Evolutionary conservation across 345 rosid species (phyloP).

Genomic region (Nasturtium officinale): DNA sequence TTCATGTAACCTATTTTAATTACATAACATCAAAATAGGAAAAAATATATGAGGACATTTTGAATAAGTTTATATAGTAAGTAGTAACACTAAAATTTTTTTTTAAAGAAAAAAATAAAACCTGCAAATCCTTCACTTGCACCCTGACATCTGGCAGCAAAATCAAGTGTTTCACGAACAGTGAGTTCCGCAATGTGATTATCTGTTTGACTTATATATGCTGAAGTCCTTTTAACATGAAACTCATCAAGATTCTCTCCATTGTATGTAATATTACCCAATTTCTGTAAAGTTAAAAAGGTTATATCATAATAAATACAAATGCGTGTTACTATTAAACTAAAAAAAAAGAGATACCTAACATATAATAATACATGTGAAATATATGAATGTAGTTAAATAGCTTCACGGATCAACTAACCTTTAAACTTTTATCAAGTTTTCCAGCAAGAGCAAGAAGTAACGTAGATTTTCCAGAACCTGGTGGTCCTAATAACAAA

Average conservation of each 20-base stretch:
- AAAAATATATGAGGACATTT: neutral
- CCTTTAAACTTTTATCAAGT: constrained; percentile 64
- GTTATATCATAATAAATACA: neutral
- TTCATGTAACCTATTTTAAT: constrained; percentile 60
- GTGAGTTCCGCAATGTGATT: constrained; percentile 86
- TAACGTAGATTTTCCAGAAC: constrained; percentile 86
- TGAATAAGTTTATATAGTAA: neutral
- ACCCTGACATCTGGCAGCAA: constrained; percentile 92
- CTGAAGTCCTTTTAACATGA: constrained; percentile 77
- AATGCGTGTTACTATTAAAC: constrained; percentile 33
- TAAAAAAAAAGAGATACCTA: constrained; percentile 2
- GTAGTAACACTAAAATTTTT: neutral
- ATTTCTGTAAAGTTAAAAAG: constrained; percentile 48
- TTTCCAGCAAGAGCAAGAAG: constrained; percentile 86
- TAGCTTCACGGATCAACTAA: constrained; percentile 44
- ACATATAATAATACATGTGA: constrained; percentile 36
- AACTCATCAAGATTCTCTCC: constrained; percentile 69
- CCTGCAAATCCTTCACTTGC: constrained; percentile 86
- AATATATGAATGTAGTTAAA: constrained; percentile 5
- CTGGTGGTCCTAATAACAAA: constrained; percentile 90
- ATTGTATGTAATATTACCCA: constrained; percentile 77
- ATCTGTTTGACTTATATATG: constrained; percentile 92
- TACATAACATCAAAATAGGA: neutral
- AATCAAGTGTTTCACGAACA: constrained; percentile 94
- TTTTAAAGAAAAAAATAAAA: constrained; percentile 16